Base-by-base conservation (phyloP, 805 yeast species). In the Candida jianshihensis region DNA sequence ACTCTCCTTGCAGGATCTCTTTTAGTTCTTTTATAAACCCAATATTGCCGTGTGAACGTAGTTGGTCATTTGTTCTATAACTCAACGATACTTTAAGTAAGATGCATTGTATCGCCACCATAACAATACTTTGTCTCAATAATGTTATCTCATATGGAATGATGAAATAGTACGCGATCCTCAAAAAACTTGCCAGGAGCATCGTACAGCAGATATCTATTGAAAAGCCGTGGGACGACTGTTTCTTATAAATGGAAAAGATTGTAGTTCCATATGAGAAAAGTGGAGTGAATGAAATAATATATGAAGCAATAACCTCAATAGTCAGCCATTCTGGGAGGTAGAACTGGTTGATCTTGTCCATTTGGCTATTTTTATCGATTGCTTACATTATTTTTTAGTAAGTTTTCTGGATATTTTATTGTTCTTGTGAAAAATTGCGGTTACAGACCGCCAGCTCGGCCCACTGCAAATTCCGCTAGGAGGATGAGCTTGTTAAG, bases 191-290 rank as follows among this genome's bases (percentile, higher is more conserved):
- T 1, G 95, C 80, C 44, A 86, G 67, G 42, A 88, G 56, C 95
- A 89, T 87, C 6, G 95, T 85, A 6, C 87, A 89, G 60, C 96
- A 89, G 10, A 89, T 84, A 59, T 89, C 97, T n/a, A 87, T 66
- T 5, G 95, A 82, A 53, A 88, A 87, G 17, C 96, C 97, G 17
- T 73, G 66, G 1, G 90, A 73, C 1, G 88, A 71, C 53, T 78
- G 64, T 24, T 73, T 70, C 32, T 69, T 64, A 48, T 76, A 70
- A 12, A 88, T 87, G 43, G 82, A 68, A 32, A 75, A 64, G 25
- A 88, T 73, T 1, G 96, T 87, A 13, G 92, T 74, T 3, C 95
- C 95, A 53, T 89, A 88, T 6, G 96, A 84, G 42, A 89, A 70
- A 30, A 88, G 57, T 2, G 97, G 97, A 1, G 96, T 82, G 51